These are phyloP conservation scores for Solanum stenotomum DNA, from an alignment of 257 asterid species.

Conservation along the genomic window DNA sequence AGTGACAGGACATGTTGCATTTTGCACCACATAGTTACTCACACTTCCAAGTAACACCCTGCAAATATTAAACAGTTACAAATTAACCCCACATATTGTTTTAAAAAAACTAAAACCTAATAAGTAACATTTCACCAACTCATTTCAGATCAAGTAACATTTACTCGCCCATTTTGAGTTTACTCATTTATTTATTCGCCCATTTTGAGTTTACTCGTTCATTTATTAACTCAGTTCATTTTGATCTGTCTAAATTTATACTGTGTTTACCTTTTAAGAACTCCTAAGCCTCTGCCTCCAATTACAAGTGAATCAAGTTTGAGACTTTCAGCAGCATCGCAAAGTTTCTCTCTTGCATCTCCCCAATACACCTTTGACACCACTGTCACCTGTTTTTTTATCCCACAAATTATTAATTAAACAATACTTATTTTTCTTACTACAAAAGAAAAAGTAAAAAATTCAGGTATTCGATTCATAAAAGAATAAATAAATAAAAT, in stretches of 20 bases:
- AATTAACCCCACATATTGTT: background rate
- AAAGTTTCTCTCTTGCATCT: constrained; percentile 69
- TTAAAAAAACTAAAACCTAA: background rate
- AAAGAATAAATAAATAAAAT: background rate
- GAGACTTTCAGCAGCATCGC: constrained; percentile 58
- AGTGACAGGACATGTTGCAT: constrained; percentile 70
- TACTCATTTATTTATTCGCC: too few relatives aligned
- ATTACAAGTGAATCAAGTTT: constrained; percentile 56
- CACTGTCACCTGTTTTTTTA: constrained; percentile 32
- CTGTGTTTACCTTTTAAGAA: constrained; percentile 45
- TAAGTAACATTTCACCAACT: background rate
- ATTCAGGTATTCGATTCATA: background rate
- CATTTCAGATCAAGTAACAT: background rate
- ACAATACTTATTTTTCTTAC: background rate
- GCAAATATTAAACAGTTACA: background rate
- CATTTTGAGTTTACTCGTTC: too few relatives aligned
- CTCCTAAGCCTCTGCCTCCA: constrained; percentile 74
- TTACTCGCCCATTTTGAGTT: too few relatives aligned
- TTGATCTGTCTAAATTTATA: too few relatives aligned
- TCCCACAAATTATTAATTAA: background rate
- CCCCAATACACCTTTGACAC: constrained; percentile 86
- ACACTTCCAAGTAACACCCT: constrained; percentile 82
- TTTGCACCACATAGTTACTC: constrained; percentile 72
- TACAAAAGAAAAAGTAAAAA: background rate
- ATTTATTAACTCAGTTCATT: too few relatives aligned